phyloP scores from a whole-genome alignment of 257 asterid genomes.

The Haberlea rhodopensis region DNA sequence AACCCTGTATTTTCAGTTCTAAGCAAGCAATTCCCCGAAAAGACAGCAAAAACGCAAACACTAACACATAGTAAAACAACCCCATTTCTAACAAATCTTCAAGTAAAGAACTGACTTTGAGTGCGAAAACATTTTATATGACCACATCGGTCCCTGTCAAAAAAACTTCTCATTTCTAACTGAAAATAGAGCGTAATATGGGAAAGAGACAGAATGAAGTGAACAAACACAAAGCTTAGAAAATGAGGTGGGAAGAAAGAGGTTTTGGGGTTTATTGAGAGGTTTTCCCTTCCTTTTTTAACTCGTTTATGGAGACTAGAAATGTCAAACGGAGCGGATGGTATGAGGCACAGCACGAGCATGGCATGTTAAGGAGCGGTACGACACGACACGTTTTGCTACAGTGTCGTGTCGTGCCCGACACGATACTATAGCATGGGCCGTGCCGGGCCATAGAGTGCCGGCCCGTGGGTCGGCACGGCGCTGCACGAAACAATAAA shows the following conservation, averaged over 20 bases:
- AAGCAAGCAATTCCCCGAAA: not conserved
- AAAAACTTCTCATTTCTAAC: not conserved
- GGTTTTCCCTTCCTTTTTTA: not conserved
- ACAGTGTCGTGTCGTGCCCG: too few relatives aligned
- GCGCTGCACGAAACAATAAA: too few relatives aligned
- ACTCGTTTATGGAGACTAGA: not conserved
- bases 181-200: constrained; percentile 4
- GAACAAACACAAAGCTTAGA: constrained; percentile 2
- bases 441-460: too few relatives aligned
- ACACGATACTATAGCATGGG: too few relatives aligned
- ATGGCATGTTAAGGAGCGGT: too few relatives aligned
- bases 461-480: too few relatives aligned
- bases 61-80: constrained; percentile 4
- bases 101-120: not conserved
- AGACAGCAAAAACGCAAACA: not conserved
- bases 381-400: too few relatives aligned
- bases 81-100: not conserved
- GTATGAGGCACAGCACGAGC: too few relatives aligned
- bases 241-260: not conserved
- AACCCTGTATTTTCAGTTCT: constrained; percentile 1
- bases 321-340: too few relatives aligned
- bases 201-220: not conserved
- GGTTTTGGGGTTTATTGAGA: not conserved
- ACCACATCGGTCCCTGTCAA: not conserved
- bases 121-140: not conserved